These are phyloP conservation scores for Capsella bursapastoris DNA, from an alignment of 345 rosid species.

Conservation along the genomic window DNA sequence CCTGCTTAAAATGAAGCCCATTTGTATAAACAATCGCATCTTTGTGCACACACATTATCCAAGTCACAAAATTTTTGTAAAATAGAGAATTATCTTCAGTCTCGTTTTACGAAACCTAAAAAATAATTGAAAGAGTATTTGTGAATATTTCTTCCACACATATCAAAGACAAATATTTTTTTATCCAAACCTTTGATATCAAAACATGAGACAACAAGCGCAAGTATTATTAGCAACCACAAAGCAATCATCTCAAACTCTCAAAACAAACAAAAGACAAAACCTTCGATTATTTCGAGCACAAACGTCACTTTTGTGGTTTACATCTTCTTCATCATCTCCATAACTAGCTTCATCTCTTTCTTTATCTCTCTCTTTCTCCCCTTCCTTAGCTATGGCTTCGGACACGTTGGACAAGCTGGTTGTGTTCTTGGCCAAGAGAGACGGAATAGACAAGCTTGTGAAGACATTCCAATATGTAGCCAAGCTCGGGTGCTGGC, in stretches of 20 bases:
- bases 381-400: slow-evolving; percentile 30
- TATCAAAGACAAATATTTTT: not conserved
- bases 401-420: slow-evolving; percentile 85
- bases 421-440: slow-evolving; percentile 85
- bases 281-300: not conserved
- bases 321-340: slow-evolving; percentile 31
- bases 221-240: slow-evolving; percentile 40
- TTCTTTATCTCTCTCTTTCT: not conserved
- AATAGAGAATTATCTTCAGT: slow-evolving; percentile 20
- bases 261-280: slow-evolving; percentile 23
- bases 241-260: slow-evolving; percentile 40
- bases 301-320: slow-evolving; percentile 28
- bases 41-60: slow-evolving; percentile 11
- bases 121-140: slow-evolving; percentile 10
- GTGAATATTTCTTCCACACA: slow-evolving; percentile 37
- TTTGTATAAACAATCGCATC: not conserved
- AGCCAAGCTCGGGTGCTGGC: slow-evolving; percentile 91
- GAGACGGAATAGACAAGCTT: slow-evolving; percentile 98
- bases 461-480: slow-evolving; percentile 98
- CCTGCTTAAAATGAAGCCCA: slow-evolving; percentile 20
- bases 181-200: slow-evolving; percentile 10
- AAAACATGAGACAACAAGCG: slow-evolving; percentile 30
- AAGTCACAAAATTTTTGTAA: slow-evolving; percentile 18
- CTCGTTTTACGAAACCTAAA: not conserved
- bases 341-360: not conserved